Percentiles rank a stretch among this genome's conserved stretches.
Conservation (phyloP, 208 protist genomes). For the Naegleria lovaniensis region DNA sequence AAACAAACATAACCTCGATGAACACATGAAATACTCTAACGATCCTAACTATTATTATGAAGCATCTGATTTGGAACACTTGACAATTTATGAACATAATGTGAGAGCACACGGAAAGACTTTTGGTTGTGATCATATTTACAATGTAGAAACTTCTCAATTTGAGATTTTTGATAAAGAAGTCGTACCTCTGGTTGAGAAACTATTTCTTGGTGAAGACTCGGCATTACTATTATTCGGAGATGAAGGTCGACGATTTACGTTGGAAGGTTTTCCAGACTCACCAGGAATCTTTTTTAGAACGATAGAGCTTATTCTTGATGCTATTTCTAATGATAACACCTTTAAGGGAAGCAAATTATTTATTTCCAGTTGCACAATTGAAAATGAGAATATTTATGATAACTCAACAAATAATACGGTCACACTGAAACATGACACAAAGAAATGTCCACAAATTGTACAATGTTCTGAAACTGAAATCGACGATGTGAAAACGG, state of each 20-base stretch:
- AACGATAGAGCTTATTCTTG: neutral
- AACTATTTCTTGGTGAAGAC: neutral
- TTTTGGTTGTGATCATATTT: neutral
- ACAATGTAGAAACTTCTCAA: neutral
- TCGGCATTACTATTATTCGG: neutral
- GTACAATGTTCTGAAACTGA: neutral
- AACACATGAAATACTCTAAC: neutral
- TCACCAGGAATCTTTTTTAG: neutral
- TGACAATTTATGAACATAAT: conserved; percentile 7
- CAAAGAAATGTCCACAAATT: neutral
- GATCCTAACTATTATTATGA: conserved; percentile 21
- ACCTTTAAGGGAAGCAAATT: neutral
- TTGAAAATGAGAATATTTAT: neutral
- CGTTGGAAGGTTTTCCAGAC: neutral
- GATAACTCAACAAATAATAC: neutral
- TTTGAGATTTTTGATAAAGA: conserved; percentile 13
- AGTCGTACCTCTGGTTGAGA: neutral
- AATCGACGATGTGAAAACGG: neutral
- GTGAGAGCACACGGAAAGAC: neutral
- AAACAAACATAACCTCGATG: too few relatives aligned
- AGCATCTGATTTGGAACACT: conserved; percentile 19
- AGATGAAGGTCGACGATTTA: neutral
- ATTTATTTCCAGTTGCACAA: neutral
- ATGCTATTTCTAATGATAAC: too few relatives aligned
- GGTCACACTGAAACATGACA: neutral